Conservation (phyloP, 805 yeast species). For the Yamadazyma laniorum region DNA sequence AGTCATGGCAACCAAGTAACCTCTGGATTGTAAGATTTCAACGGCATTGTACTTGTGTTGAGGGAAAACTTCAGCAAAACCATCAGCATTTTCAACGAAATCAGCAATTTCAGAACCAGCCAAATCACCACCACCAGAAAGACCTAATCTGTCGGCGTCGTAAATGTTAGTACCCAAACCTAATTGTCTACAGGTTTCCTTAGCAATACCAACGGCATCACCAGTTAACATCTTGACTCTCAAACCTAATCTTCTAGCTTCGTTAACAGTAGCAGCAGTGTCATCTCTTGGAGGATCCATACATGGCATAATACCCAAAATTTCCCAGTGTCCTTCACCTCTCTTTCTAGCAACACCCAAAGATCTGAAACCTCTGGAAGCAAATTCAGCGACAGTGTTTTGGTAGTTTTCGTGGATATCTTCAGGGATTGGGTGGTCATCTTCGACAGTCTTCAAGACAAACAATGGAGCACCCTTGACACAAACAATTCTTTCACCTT, state of each 20-base stretch:
- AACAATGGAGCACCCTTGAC: conserved; percentile 98
- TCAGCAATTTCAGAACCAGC: conserved; percentile 98
- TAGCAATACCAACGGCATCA: conserved; percentile 98
- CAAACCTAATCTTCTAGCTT: conserved; percentile 88
- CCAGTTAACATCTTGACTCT: conserved; percentile 98
- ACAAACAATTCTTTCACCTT: conserved; percentile 91
- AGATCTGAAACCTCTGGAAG: conserved; percentile 97
- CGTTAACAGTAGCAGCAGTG: conserved; percentile 90
- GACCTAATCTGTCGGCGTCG: conserved; percentile 95
- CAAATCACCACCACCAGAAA: conserved; percentile 92
- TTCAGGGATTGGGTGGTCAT: conserved; percentile 94
- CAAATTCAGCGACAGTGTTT: conserved; percentile 96
- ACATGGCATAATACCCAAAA: conserved; percentile 97
- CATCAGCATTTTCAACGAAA: conserved; percentile 96
- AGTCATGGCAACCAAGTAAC: conserved; percentile 98
- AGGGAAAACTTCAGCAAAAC: conserved; percentile 98
- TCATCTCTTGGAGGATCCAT: conserved; percentile 99
- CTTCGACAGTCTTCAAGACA: conserved; percentile 95
- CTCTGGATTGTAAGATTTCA: conserved; percentile 92
- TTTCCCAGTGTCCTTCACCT: conserved; percentile 98
- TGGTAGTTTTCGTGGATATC: conserved; percentile 91
- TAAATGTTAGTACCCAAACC: conserved; percentile 95
- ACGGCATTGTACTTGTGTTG: conserved; percentile 96
- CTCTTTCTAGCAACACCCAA: conserved; percentile 98
- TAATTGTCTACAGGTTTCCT: conserved; percentile 96